Evolutionary conservation across 2,329 filamentous ascomycete genomes (phyloP).

Genomic region (Pestalotiopsis sp.): DNA sequence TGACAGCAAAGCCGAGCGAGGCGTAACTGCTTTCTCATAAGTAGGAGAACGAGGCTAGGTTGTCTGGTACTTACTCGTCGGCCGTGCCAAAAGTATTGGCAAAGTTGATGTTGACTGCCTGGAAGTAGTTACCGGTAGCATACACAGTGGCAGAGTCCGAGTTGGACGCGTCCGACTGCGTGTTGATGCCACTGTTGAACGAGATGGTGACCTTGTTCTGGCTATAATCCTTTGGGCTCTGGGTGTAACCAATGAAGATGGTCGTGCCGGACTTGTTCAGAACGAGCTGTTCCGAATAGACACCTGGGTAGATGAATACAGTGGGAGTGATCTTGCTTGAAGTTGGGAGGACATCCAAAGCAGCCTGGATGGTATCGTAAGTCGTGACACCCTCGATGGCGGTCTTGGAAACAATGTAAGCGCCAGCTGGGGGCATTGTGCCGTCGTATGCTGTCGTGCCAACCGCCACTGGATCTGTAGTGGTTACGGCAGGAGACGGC

Average conservation of each 20-base stretch:
- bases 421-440: conserved; percentile 32
- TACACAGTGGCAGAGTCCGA: conserved; percentile 42
- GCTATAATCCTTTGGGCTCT: conserved; percentile 36
- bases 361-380: conserved; percentile 38
- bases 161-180: conserved; percentile 36
- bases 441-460: conserved; percentile 19
- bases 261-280: conserved; percentile 40
- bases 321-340: conserved; percentile 38
- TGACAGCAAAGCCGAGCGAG: conserved; percentile 41
- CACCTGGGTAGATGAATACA: conserved; percentile 42
- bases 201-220: conserved; percentile 27
- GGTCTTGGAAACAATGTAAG: conserved; percentile 34
- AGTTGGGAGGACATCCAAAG: conserved; percentile 34
- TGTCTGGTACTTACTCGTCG: conserved; percentile 23
- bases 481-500: conserved; percentile 21
- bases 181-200: conserved; percentile 35
- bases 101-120: conserved; percentile 42
- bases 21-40: conserved; percentile 27
- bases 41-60: background rate
- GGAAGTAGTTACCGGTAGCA: conserved; percentile 40
- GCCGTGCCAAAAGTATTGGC: conserved; percentile 38
- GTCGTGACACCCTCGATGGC: conserved; percentile 35
- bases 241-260: conserved; percentile 40
- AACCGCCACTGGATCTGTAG: conserved; percentile 12
- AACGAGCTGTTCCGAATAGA: conserved; percentile 40